Evolutionary conservation across 345 rosid species (phyloP).

Genomic region (Durio zibethinus): DNA sequence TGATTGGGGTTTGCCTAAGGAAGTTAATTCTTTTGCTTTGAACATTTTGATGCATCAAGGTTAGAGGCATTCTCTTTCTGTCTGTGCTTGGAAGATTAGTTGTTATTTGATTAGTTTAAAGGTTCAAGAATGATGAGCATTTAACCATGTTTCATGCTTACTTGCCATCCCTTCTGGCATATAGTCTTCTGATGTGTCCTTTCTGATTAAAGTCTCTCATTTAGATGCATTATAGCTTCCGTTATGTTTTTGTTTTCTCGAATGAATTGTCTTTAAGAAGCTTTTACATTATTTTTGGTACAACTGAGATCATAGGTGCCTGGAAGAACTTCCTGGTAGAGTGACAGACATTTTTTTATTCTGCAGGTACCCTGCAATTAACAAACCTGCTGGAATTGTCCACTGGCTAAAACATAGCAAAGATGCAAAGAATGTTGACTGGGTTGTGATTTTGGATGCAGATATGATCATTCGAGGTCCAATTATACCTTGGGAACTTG

Average conservation of each 20-base stretch:
- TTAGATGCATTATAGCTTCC: background rate
- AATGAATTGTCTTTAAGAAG: background rate
- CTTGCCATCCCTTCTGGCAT: background rate
- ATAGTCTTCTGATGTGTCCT: background rate
- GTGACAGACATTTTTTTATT: background rate
- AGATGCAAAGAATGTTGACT: constrained; percentile 83
- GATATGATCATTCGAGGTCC: constrained; percentile 97
- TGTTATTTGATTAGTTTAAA: background rate
- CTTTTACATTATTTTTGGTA: background rate
- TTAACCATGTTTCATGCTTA: background rate
- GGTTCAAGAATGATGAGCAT: background rate
- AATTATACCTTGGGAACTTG: constrained; percentile 92
- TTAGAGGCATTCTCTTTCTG: background rate
- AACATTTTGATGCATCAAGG: background rate
- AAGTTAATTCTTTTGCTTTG: background rate
- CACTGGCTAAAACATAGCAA: constrained; percentile 93
- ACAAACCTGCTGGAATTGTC: constrained; percentile 91
- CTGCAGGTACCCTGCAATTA: constrained; percentile 93
- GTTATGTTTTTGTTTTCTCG: background rate
- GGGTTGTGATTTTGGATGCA: constrained; percentile 98
- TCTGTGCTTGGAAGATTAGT: background rate
- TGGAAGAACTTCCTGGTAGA: background rate
- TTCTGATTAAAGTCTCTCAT: background rate
- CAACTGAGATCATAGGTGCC: background rate
- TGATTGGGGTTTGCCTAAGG: background rate